A percentile compares a stretch with the other conserved stretches of the same genome.
Evolutionary conservation across 2,329 filamentous ascomycete genomes (phyloP).

Genomic region (Aureobasidium mangrovei): DNA sequence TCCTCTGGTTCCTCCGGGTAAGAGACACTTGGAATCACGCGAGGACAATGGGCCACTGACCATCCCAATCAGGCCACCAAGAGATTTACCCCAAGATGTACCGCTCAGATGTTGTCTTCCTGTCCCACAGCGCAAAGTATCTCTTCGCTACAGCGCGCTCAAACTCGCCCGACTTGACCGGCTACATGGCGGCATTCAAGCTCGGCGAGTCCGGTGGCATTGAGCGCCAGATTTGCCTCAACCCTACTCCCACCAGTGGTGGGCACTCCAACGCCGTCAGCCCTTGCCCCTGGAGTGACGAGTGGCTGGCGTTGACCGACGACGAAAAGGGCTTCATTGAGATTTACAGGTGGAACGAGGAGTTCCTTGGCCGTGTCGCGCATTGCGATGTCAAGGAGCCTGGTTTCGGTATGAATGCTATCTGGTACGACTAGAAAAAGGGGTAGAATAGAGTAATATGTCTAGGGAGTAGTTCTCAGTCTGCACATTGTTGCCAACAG

Average conservation of each 20-base stretch:
- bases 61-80: constrained; percentile 28
- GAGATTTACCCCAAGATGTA: constrained; percentile 55
- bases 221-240: constrained; percentile 68
- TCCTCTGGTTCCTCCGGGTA: constrained; percentile 71
- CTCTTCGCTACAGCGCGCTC: constrained; percentile 79
- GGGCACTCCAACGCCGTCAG: constrained; percentile 84
- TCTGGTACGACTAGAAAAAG: constrained; percentile 68
- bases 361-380: constrained; percentile 70
- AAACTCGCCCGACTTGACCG: constrained; percentile 66
- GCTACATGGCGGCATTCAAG: constrained; percentile 74
- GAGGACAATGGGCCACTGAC: not conserved
- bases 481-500: too few species aligned
- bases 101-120: constrained; percentile 73
- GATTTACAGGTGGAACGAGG: constrained; percentile 78
- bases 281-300: constrained; percentile 74
- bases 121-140: constrained; percentile 60
- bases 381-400: constrained; percentile 70
- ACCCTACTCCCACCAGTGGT: constrained; percentile 77
- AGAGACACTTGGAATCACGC: constrained; percentile 19
- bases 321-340: constrained; percentile 82
- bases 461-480: not conserved
- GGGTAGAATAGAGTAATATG: not conserved
- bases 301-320: constrained; percentile 84
- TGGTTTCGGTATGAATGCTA: constrained; percentile 95
- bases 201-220: constrained; percentile 61